Evolutionary conservation across 2,329 filamentous ascomycete genomes (phyloP).

Genomic region (Penicillium rolfsii): DNA sequence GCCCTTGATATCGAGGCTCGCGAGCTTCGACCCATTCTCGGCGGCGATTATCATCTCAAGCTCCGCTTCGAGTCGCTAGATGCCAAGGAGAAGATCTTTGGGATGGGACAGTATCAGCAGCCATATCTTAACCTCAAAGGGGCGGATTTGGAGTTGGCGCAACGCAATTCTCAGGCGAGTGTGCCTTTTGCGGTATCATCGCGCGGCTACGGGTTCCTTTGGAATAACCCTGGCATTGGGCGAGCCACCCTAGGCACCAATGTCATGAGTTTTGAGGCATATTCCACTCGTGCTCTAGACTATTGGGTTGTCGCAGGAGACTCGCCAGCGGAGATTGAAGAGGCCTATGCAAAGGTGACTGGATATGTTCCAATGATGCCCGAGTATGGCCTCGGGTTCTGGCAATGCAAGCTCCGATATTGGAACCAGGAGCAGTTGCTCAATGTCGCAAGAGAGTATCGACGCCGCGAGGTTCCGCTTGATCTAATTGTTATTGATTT

Average conservation of each 20-base stretch:
- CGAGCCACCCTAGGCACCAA: conserved; percentile 65
- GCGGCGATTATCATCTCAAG: conserved; percentile 61
- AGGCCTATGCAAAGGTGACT: conserved; percentile 60
- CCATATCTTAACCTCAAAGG: conserved; percentile 66
- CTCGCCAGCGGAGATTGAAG: conserved; percentile 58
- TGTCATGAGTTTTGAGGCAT: conserved; percentile 64
- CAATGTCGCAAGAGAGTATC: conserved; percentile 63
- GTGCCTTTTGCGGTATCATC: conserved; percentile 66
- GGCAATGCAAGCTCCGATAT: conserved; percentile 70
- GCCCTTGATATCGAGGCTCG: conserved; percentile 61
- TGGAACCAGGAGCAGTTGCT: conserved; percentile 68
- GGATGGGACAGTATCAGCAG: conserved; percentile 72
- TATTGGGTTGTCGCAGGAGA: conserved; percentile 67
- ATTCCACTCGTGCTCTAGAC: conserved; percentile 61
- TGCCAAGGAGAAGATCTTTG: conserved; percentile 63
- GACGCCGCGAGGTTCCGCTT: conserved; percentile 58
- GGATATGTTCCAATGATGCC: conserved; percentile 69
- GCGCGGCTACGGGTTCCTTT: conserved; percentile 65
- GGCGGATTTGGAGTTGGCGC: conserved; percentile 64
- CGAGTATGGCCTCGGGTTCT: conserved; percentile 69
- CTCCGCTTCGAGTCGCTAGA: conserved; percentile 61
- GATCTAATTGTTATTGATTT: conserved; percentile 70
- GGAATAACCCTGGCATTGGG: conserved; percentile 68
- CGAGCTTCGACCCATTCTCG: conserved; percentile 59
- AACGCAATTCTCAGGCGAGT: conserved; percentile 68